Base-by-base conservation (phyloP, 768 basidiomycete species). In the Lentinula lateritia region DNA sequence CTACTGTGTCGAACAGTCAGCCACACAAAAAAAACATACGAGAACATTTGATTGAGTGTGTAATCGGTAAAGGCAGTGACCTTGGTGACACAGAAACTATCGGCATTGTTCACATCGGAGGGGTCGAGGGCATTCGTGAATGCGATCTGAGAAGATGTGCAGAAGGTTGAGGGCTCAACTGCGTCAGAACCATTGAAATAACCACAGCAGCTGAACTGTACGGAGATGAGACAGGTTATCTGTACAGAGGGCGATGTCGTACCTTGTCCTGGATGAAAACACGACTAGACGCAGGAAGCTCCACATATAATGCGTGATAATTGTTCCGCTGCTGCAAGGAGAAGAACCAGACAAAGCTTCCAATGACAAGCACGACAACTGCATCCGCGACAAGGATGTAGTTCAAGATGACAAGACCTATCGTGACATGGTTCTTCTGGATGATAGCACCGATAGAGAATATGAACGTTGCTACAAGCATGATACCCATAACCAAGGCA, bases 181-280 rank as follows among this genome's bases (percentile, higher is more conserved):
- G 77, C 65, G 62, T 89, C 82, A 2, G 83, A 83, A 20, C 83
- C 83, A 64, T 83, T 83, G 70, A 90, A 90, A 73, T 93, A 96
- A 16, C 94, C 94, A 67, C 94, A 96, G 75, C 94, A 95, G 60
- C 74, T 71, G 66, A 93, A 79, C 93, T 95, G 61, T n/a, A 58
- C 28, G 43, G 43, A 66, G 57, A 41, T 53, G 34, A 28, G 45
- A 10, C 18, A 35, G 13, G 3, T 18, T 28, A 16, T n/a, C 16
- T 13, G 39, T 18, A 36, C 2, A 52, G 18, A 10, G 41, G 12
- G n/a, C 3, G 34, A 16, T n/a, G 5, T 23, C 34, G 15, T 64
- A 93, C 93, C 79, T 79, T 73, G 66, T 95, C 86, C 73, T 96
- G 94, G 34, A 95, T 71, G 15, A 74, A 68, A 42, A 86, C 77